Percentiles rank a stretch among this genome's conserved stretches.
Conservation (phyloP, 352 stramenopile genomes). For the Thraustochytrium sp. region DNA sequence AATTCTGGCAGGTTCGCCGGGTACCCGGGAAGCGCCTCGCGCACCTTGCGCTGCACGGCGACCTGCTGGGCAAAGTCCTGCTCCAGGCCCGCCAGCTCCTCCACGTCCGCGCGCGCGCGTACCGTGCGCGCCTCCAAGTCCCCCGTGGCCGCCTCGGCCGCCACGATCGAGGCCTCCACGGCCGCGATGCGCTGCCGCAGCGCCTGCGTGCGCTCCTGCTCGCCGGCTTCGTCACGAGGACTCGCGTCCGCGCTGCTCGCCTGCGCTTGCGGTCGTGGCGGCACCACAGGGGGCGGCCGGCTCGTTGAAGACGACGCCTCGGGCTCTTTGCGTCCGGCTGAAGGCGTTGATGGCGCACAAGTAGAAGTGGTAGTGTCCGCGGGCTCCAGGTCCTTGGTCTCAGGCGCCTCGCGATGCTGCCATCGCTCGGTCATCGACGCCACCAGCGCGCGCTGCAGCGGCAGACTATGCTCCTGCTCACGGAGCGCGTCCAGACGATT, state of each 20-base stretch:
- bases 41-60: neutral
- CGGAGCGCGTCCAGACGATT: neutral
- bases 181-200: neutral
- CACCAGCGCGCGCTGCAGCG: neutral
- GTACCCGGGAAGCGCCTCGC: neutral
- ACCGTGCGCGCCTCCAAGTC: neutral
- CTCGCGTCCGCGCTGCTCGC: no score
- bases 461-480: no score
- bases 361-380: no score
- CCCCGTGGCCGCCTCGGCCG: neutral
- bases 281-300: neutral
- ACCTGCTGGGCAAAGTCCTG: neutral
- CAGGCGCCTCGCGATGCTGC: neutral
- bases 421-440: neutral
- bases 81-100: no score
- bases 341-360: no score
- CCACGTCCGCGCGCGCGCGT: neutral
- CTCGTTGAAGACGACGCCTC: no score
- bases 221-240: no score
- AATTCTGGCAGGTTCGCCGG: neutral
- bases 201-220: neutral
- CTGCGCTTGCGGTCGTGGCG: no score
- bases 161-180: neutral
- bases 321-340: no score
- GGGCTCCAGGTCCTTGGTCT: no score